phyloP scores from a whole-genome alignment of 192 early-diverging fungal species.

The Endogone sp. region DNA sequence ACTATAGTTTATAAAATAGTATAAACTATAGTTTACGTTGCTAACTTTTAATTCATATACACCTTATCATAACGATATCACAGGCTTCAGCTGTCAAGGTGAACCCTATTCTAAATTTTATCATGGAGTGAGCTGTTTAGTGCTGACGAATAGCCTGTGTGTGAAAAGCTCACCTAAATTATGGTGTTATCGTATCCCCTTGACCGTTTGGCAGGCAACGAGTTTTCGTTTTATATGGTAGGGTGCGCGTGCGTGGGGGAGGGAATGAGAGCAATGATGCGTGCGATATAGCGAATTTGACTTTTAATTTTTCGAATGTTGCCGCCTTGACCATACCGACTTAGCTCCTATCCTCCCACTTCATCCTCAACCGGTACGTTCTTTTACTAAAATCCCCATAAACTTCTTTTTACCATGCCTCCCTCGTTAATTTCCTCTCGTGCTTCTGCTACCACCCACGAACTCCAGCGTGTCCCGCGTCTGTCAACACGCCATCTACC shows the following conservation, averaged over 20 bases:
- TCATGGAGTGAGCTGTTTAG: neutral
- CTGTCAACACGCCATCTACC: slow-evolving; percentile 74
- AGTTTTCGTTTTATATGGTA: slow-evolving; percentile 97
- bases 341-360: slow-evolving; percentile 85
- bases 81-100: slow-evolving; percentile 74
- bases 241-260: slow-evolving; percentile 1
- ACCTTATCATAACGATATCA: slow-evolving; percentile 1
- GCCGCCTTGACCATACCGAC: slow-evolving; percentile 2
- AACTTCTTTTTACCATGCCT: neutral
- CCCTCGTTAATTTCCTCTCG: neutral
- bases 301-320: slow-evolving; percentile 2
- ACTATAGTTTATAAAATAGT: too few species aligned
- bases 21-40: too few species aligned
- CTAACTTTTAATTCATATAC: neutral
- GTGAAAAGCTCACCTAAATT: too few species aligned
- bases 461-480: slow-evolving; percentile 35
- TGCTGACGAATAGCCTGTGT: neutral
- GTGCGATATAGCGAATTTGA: neutral
- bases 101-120: slow-evolving; percentile 23
- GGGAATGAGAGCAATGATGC: neutral
- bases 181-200: too few species aligned
- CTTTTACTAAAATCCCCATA: too few species aligned
- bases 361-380: slow-evolving; percentile 79
- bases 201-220: slow-evolving; percentile 65
- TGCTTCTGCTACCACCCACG: neutral